A percentile compares a stretch with the other conserved stretches of the same genome.
Conservation (phyloP, 495 filamentous ascomycete genomes). For the Margaritispora aquatica region DNA sequence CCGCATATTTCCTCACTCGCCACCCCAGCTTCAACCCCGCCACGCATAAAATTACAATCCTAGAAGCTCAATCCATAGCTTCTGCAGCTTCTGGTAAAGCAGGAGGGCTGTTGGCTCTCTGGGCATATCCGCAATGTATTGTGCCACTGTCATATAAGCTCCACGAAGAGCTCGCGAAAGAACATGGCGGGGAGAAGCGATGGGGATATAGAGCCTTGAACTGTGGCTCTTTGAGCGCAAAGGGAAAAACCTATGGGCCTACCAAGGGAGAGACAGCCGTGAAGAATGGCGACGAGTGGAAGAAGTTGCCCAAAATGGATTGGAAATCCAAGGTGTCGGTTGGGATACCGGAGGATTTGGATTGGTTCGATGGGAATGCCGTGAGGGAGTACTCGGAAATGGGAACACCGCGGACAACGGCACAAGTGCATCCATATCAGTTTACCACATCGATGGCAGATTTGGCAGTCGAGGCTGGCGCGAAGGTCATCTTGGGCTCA, state of each 20-base stretch:
- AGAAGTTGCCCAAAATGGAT: slow-evolving; percentile 69
- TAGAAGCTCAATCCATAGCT: slow-evolving; percentile 85
- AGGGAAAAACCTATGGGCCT: slow-evolving; percentile 2
- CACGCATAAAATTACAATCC: slow-evolving; percentile 72
- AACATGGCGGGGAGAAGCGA: slow-evolving; percentile 70
- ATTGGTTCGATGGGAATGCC: slow-evolving; percentile 73
- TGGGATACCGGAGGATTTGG: slow-evolving; percentile 70
- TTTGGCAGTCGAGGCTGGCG: slow-evolving; percentile 70
- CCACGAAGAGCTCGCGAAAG: slow-evolving; percentile 76
- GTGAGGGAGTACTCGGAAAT: slow-evolving; percentile 73
- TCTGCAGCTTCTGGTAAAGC: slow-evolving; percentile 94
- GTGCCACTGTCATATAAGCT: slow-evolving; percentile 83
- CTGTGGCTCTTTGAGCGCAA: slow-evolving; percentile 45
- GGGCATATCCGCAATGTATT: slow-evolving; percentile 85
- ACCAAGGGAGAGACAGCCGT: slow-evolving; percentile 6
- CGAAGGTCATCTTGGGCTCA: slow-evolving; percentile 60
- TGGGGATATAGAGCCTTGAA: slow-evolving; percentile 86
- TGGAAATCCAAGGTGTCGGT: slow-evolving; percentile 50
- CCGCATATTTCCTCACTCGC: slow-evolving; percentile 87
- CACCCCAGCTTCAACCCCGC: slow-evolving; percentile 76
- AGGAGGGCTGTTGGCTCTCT: slow-evolving; percentile 81
- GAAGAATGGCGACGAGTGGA: slow-evolving; percentile 35
- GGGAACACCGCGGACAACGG: slow-evolving; percentile 72
- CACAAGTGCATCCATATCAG: slow-evolving; percentile 89
- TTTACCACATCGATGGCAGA: slow-evolving; percentile 86